These are phyloP conservation scores for Calcarisporium arbuscula DNA, from an alignment of 2,329 filamentous ascomycete species.

Conservation along the genomic window DNA sequence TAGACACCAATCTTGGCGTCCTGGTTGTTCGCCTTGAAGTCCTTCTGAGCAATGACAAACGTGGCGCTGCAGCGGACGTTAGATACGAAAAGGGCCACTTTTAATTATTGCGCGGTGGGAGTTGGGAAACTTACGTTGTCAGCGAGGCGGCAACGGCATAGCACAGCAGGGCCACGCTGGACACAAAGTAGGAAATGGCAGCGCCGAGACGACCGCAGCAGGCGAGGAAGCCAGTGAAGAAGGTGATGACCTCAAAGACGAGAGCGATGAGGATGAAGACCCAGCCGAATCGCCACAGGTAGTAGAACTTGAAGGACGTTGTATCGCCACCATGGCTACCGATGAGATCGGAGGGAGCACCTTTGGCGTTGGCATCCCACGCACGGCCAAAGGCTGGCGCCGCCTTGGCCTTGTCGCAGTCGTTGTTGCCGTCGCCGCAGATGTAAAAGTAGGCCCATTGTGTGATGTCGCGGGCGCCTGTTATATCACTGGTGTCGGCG, in stretches of 20 bases:
- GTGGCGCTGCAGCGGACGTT: conserved; percentile 33
- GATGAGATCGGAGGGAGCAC: conserved; percentile 37
- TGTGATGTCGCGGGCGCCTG: conserved; percentile 57
- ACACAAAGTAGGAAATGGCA: conserved; percentile 55
- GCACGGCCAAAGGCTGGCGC: conserved; percentile 63
- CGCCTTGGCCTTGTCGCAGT: conserved; percentile 58
- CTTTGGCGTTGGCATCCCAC: conserved; percentile 43
- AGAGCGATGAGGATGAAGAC: conserved; percentile 82
- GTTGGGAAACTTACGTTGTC: conserved; percentile 77
- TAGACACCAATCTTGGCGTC: conserved; percentile 57
- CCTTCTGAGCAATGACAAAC: conserved; percentile 64
- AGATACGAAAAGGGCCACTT: no score
- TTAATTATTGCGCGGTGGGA: no score
- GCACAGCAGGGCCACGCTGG: conserved; percentile 60
- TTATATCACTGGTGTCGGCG: conserved; percentile 68
- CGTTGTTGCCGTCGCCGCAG: conserved; percentile 57
- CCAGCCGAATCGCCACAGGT: conserved; percentile 88
- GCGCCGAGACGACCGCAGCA: conserved; percentile 66
- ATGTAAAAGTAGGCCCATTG: conserved; percentile 92
- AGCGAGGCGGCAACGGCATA: conserved; percentile 59
- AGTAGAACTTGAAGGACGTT: conserved; percentile 61
- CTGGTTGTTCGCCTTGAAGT: conserved; percentile 51
- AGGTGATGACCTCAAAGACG: conserved; percentile 65
- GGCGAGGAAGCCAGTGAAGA: conserved; percentile 63
- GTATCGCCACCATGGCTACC: conserved; percentile 48